Evolutionary conservation across 352 stramenopile genomes (phyloP).

Genomic region (Thraustochytrium striatum): DNA sequence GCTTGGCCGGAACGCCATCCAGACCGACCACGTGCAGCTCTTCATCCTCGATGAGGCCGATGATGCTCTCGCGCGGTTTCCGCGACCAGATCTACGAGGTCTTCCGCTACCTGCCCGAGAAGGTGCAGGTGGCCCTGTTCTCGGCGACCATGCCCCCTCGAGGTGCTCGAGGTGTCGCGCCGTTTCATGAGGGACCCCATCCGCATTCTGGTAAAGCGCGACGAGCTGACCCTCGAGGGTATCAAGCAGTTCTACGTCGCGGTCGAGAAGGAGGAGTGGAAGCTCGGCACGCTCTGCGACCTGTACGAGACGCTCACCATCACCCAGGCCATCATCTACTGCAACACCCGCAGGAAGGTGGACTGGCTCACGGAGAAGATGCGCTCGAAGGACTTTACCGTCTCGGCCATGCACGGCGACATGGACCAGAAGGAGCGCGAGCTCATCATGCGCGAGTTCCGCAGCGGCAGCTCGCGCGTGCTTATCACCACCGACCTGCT

Average conservation of each 20-base stretch:
- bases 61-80: conserved; percentile 95
- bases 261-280: conserved; percentile 97
- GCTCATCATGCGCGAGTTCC: conserved; percentile 94
- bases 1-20: conserved; percentile 84
- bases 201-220: conserved; percentile 90
- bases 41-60: conserved; percentile 95
- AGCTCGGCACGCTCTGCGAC: conserved; percentile 97
- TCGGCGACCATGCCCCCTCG: conserved; percentile 82
- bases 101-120: conserved; percentile 69
- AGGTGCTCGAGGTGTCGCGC: conserved; percentile 90
- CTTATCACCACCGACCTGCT: conserved; percentile 96
- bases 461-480: conserved; percentile 82
- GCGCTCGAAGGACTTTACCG: conserved; percentile 91
- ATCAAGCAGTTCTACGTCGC: conserved; percentile 98
- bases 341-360: conserved; percentile 94
- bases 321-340: conserved; percentile 98
- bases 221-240: conserved; percentile 92
- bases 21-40: conserved; percentile 83
- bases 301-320: conserved; percentile 98
- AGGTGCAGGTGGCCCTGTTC: conserved; percentile 78
- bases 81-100: conserved; percentile 99
- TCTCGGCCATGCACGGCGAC: conserved; percentile 93
- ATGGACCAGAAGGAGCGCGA: conserved; percentile 91
- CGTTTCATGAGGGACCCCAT: conserved; percentile 98
- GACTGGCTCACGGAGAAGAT: conserved; percentile 95